These are phyloP conservation scores for Xerophyta viscosa DNA, from an alignment of 106 monocot species.

Conservation along the genomic window DNA sequence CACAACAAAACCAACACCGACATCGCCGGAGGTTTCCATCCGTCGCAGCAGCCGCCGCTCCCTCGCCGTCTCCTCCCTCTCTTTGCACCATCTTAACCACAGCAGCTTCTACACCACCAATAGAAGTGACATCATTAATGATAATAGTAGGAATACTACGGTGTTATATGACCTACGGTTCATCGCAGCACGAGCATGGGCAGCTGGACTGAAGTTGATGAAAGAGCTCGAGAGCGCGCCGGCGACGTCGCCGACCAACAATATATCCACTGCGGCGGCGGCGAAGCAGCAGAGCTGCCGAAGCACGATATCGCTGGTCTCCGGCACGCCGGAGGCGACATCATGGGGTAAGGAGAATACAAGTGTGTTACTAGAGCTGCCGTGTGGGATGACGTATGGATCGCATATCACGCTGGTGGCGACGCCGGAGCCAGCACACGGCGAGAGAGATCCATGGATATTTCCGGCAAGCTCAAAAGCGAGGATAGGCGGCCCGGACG, in stretches of 20 bases:
- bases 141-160: too few relatives aligned
- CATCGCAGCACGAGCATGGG: conserved; percentile 17
- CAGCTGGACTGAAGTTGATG: conserved; percentile 9
- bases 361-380: conserved; percentile 26
- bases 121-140: too few relatives aligned
- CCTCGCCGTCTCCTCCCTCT: background rate
- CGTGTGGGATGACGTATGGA: conserved; percentile 52
- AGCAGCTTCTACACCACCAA: background rate
- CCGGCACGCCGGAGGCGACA: conserved; percentile 13
- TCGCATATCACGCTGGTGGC: conserved; percentile 53
- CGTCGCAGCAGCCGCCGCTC: background rate
- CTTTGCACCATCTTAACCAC: background rate
- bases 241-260: background rate
- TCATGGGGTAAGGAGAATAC: conserved; percentile 22
- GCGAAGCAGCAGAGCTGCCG: conserved; percentile 30
- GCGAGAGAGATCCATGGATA: conserved; percentile 38
- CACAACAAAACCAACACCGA: too few relatives aligned
- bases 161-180: conserved; percentile 25
- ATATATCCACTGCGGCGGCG: background rate
- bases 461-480: background rate
- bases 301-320: conserved; percentile 21
- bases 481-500: conserved; percentile 15
- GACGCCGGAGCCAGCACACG: conserved; percentile 20
- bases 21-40: background rate
- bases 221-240: conserved; percentile 8